A percentile compares a stretch with the other conserved stretches of the same genome.
Conservation (phyloP, 352 stramenopile species). For the Globisporangium rhizosaccharum region DNA sequence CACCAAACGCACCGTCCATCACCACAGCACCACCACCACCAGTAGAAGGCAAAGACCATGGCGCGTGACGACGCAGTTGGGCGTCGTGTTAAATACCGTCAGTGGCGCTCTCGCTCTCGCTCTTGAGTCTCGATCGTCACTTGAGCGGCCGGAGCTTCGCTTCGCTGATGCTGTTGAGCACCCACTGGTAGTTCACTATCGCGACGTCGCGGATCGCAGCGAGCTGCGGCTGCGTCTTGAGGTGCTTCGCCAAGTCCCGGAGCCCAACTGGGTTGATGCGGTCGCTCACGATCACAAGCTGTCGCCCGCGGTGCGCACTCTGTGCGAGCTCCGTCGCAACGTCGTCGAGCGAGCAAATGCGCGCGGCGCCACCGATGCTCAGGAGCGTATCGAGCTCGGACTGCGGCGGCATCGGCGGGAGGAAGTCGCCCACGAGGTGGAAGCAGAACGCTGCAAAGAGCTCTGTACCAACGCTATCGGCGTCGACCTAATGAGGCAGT, state of each 20-base stretch:
- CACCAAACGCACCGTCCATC: background rate
- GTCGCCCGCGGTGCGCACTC: slow-evolving; percentile 32
- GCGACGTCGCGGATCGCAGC: slow-evolving; percentile 26
- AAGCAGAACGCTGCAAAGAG: slow-evolving; percentile 71
- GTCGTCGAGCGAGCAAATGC: slow-evolving; percentile 48
- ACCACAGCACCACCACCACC: background rate
- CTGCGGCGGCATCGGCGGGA: slow-evolving; percentile 67
- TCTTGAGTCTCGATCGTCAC: slow-evolving; percentile 3
- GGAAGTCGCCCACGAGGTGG: slow-evolving; percentile 68
- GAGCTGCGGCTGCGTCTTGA: slow-evolving; percentile 40
- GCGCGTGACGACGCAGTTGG: no score
- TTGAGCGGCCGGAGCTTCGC: slow-evolving; percentile 43
- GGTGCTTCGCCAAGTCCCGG: slow-evolving; percentile 27
- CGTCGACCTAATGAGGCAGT: slow-evolving; percentile 15
- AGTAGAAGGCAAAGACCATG: background rate
- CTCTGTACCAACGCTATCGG: slow-evolving; percentile 42
- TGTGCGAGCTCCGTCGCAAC: slow-evolving; percentile 50
- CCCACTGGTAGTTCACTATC: slow-evolving; percentile 83
- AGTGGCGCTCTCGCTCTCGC: background rate
- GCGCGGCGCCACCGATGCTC: slow-evolving; percentile 51
- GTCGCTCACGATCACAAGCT: slow-evolving; percentile 70
- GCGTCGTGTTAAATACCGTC: background rate
- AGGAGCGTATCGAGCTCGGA: slow-evolving; percentile 65
- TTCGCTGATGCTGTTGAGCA: slow-evolving; percentile 85
- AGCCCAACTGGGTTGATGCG: slow-evolving; percentile 63